phyloP scores from a whole-genome alignment of 768 basidiomycete genomes.

The Boletus fagicola region DNA sequence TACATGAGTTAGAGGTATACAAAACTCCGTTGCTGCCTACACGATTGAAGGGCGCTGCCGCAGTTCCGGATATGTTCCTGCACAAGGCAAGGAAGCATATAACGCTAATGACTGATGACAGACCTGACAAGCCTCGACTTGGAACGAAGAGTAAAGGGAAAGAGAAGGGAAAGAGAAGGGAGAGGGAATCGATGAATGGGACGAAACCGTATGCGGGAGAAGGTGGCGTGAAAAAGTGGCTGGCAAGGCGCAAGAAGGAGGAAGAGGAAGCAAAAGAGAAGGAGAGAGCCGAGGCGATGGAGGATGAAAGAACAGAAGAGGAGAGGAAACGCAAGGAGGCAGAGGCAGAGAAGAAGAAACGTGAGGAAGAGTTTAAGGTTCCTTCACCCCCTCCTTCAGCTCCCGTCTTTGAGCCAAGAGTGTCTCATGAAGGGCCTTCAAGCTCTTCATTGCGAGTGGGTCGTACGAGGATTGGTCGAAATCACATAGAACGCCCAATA shows the following conservation, averaged over 20 bases:
- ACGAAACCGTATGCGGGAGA: slow-evolving; percentile 78
- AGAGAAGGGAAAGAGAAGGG: slow-evolving; percentile 36
- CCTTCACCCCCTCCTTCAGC: slow-evolving; percentile 16
- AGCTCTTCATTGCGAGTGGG: slow-evolving; percentile 65
- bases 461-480: slow-evolving; percentile 53
- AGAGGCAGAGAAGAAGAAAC: slow-evolving; percentile 18
- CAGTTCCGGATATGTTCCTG: slow-evolving; percentile 63
- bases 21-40: slow-evolving; percentile 76
- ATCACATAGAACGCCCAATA: slow-evolving; percentile 58
- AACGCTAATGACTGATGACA: slow-evolving; percentile 63
- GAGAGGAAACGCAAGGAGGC: slow-evolving; percentile 22
- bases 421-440: slow-evolving; percentile 18
- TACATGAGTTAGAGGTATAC: slow-evolving; percentile 74
- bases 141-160: slow-evolving; percentile 42
- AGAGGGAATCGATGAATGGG: slow-evolving; percentile 42
- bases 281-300: slow-evolving; percentile 35
- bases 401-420: slow-evolving; percentile 22
- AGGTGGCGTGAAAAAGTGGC: slow-evolving; percentile 74
- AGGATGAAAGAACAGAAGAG: slow-evolving; percentile 34
- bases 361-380: slow-evolving; percentile 18
- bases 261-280: slow-evolving; percentile 45
- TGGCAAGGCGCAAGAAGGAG: slow-evolving; percentile 61
- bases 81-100: slow-evolving; percentile 42
- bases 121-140: slow-evolving; percentile 46
- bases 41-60: slow-evolving; percentile 41